These are phyloP conservation scores for Solanum tarapatanum DNA, from an alignment of 257 asterid genomes.

Conservation along the genomic window DNA sequence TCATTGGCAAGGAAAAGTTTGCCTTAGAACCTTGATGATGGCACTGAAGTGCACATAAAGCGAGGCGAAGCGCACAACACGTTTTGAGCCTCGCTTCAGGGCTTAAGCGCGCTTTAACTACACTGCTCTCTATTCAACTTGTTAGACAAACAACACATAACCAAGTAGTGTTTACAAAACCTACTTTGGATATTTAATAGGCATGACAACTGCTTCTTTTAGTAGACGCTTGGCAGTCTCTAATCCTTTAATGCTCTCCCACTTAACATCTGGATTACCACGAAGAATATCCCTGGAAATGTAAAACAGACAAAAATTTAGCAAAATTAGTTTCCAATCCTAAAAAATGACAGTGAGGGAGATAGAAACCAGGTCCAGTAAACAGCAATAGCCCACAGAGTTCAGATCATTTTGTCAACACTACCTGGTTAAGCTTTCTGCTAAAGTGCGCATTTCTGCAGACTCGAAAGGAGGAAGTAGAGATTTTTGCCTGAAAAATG, in stretches of 20 bases:
- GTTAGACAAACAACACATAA: conserved; percentile 1
- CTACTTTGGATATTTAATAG: conserved; percentile 94
- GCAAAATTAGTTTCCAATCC: not conserved
- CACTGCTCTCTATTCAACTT: not conserved
- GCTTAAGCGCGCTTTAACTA: too few species aligned
- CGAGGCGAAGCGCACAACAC: too few species aligned
- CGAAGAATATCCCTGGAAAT: conserved; percentile 83
- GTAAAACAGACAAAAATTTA: conserved; percentile 1
- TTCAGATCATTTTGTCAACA: not conserved
- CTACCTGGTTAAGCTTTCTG: conserved; percentile 91
- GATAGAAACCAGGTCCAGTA: conserved; percentile 3
- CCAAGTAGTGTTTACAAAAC: conserved; percentile 10
- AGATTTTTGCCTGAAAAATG: conserved; percentile 59
- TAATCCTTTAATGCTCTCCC: conserved; percentile 89
- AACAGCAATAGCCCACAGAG: not conserved
- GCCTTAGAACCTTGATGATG: too few species aligned
- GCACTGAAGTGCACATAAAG: too few species aligned
- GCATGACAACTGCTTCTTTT: conserved; percentile 99
- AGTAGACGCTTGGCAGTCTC: conserved; percentile 90
- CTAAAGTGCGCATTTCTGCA: conserved; percentile 83
- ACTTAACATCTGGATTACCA: conserved; percentile 89
- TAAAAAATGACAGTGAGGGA: not conserved
- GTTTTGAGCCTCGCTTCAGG: too few species aligned
- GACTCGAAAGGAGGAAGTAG: conserved; percentile 91
- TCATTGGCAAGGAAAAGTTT: too few species aligned